Base-by-base conservation (phyloP, 1,139 yeast genomes). In the Sugiyamaella castrensis region DNA sequence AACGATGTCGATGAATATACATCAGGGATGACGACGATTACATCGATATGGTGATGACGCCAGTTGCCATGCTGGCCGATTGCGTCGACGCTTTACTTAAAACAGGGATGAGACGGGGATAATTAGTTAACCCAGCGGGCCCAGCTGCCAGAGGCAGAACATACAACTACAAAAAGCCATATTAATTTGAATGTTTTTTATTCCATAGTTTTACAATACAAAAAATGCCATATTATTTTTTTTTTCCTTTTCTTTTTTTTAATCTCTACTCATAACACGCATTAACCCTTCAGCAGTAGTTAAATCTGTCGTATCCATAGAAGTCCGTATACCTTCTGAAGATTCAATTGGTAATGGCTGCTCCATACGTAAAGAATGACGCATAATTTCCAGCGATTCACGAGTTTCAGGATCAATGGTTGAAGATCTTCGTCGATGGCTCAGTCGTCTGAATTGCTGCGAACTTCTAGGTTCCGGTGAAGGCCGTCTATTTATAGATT, bases 211-310 rank as follows among this genome's bases (percentile, higher is more conserved):
- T 19, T 19, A 19, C n/a, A n/a, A n/a, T n/a, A n/a, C n/a, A n/a
- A n/a, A n/a, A n/a, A n/a, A n/a, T n/a, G n/a, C n/a, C n/a, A n/a
- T n/a, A n/a, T n/a, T n/a, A n/a, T n/a, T n/a, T n/a, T n/a, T 19
- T 19, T 19, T 19, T 19, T 4, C 5, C 5, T 19, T 5, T 19
- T 3, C 3, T 3, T 19, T 19, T 19, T 19, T 4, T 37, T 41
- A 51, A 19, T 37, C 45, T 28, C 43, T 43, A 41, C 58, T 50
- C 60, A 56, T 58, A 26, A 51, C 53, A 24, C 54, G 48, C 59
- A 60, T 57, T 40, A 62, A 46, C 16, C 60, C 59, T 33, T 61
- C 63, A 4, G 66, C 66, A 2, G 65, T 60, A 8, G 65, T 61
- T 27, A 62, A 40, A 36, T 61, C 66, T 10, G 52, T 48, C 8